Base-by-base conservation (phyloP, 2,329 filamentous ascomycete genomes). In the Colletotrichum shisoi region DNA sequence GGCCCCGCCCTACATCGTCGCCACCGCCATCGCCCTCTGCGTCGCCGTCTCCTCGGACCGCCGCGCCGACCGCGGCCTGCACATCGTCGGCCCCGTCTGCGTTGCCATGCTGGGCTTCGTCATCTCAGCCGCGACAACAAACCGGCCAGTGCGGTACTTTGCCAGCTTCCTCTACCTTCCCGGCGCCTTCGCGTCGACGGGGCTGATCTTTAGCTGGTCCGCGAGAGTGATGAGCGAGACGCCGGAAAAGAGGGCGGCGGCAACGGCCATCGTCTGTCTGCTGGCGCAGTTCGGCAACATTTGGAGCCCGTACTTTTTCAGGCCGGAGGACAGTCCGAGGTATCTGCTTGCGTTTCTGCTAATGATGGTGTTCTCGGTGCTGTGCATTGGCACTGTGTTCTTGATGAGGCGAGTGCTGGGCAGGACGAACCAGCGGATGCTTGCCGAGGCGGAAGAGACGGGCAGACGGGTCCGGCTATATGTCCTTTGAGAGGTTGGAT, bases 21-120 rank as follows among this genome's bases (percentile, higher is more conserved):
- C 68, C 4, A 68, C 71, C 2, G 21, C 54, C 12, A 67, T 69
- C 1, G 63, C 69, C n/a, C 70, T 69, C 37, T 44, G 48, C 12
- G 60, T 70, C 2, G 70, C 72, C 3, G 68, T 61, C 52, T 73
- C 70, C 8, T 72, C 70, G 52, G 72, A 72, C 49, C 64, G 62
- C 4, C 54, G 62, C 45, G 68, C 66, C 4, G 72, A 72, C 15
- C 68, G 72, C 45, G 71, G 70, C 8, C 63, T 68, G 48, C 72
- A 73, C 46, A 70, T 73, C 24, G 63, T 67, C 1, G 59, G 44
- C 11, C 63, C 70, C 12, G 40, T 71, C 9, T 62, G 54, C 40
- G 77, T 89, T 40, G 84, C 84, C 2, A 78, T 89, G 1, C 76
- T 76, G 0, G 83, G 85, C 1, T 90, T 87, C 74, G 84, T 89